These are phyloP conservation scores for Plasmodium reichenowi DNA, from an alignment of 169 alveolate genomes.

Conservation along the genomic window DNA sequence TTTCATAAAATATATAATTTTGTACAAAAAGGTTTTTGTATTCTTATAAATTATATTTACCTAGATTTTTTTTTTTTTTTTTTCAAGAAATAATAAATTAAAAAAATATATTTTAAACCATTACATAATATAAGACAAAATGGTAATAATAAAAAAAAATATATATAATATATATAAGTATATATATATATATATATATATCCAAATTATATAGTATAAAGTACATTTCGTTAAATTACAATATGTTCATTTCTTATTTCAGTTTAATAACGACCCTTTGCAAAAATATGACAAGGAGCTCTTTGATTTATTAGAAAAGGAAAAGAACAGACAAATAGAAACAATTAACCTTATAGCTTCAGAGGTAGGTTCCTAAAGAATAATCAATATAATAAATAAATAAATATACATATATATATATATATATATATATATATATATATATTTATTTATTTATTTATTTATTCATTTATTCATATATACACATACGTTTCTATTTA, in stretches of 20 bases:
- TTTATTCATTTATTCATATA: conserved; percentile 40
- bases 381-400: background rate
- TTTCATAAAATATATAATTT: too few relatives aligned
- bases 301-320: conserved; percentile 83
- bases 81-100: too few relatives aligned
- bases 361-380: conserved; percentile 79
- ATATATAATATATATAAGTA: too few relatives aligned
- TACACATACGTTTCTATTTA: background rate
- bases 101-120: too few relatives aligned
- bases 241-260: background rate
- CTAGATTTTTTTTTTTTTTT: too few relatives aligned
- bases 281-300: conserved; percentile 88
- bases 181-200: too few relatives aligned
- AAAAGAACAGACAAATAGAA: conserved; percentile 86
- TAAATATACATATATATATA: background rate
- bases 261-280: conserved; percentile 74
- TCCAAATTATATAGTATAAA: too few relatives aligned
- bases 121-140: too few relatives aligned
- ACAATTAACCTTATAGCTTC: conserved; percentile 89
- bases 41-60: too few relatives aligned
- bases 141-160: too few relatives aligned
- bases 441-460: background rate
- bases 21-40: too few relatives aligned
- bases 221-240: background rate
- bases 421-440: background rate